These are phyloP conservation scores for Pugionium dolabratum DNA, from an alignment of 345 rosid species.

Conservation along the genomic window DNA sequence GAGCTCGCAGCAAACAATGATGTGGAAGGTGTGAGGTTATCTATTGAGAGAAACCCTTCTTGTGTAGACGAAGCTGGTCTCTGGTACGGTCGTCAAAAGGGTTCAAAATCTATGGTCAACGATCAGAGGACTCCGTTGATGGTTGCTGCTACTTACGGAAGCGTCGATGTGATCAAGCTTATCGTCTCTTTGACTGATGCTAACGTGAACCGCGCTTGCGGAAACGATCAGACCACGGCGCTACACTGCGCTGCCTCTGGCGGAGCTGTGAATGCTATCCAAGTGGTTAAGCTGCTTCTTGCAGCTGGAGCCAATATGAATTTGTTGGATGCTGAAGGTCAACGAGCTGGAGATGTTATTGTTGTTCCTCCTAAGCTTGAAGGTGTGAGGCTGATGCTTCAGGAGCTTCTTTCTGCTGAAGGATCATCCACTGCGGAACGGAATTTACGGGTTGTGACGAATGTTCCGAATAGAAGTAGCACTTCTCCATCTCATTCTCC, in stretches of 20 bases:
- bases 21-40: constrained; percentile 56
- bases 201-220: constrained; percentile 70
- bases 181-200: constrained; percentile 70
- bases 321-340: constrained; percentile 58
- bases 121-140: constrained; percentile 81
- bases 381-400: constrained; percentile 54
- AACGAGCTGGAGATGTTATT: constrained; percentile 75
- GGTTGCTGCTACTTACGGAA: constrained; percentile 94
- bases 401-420: constrained; percentile 66
- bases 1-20: constrained; percentile 96
- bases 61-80: constrained; percentile 72
- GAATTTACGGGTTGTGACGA: constrained; percentile 51
- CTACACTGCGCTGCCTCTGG: constrained; percentile 96
- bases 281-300: constrained; percentile 73
- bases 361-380: constrained; percentile 77
- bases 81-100: constrained; percentile 92
- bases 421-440: constrained; percentile 53
- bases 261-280: constrained; percentile 75
- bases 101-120: constrained; percentile 79
- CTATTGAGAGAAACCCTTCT: constrained; percentile 61
- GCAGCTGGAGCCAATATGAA: constrained; percentile 82
- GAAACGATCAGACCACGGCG: constrained; percentile 73
- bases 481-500: constrained; percentile 72
- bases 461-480: constrained; percentile 40
- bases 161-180: constrained; percentile 67